Evolutionary conservation across 2,329 filamentous ascomycete species (phyloP), one percentile per base, ranked within the genome.

Genomic region (Ophiognomonia clavigignenti-juglandacearum): DNA sequence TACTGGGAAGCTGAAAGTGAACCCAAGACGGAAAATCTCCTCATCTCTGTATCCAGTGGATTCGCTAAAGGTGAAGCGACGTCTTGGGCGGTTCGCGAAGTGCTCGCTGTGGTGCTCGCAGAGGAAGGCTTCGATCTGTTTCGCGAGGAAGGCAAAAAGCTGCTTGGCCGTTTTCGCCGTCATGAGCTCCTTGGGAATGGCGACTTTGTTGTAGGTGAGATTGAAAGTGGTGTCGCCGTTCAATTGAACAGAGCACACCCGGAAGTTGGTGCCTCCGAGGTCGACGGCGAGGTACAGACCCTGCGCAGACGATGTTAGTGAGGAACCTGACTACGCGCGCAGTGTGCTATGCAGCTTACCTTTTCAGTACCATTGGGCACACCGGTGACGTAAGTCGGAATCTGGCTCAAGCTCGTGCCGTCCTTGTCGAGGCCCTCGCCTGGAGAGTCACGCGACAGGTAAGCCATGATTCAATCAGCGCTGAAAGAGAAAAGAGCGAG

Each of bases 351-450:
- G n/a, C 27, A 22, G 26, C 55, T 48, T 71, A 92, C 90, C 84
- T 96, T 95, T 71, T 98, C 93, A 4, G 91, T 96, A 59, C 93
- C 93, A 77, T 97, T 93, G 62, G 93, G 93, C 23, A 97, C 91
- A 29, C 82, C 85, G 1, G 93, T 97, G 56, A 98, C 92, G 68
- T 96, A 98, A 35, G 91, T 96, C 7, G 93, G 93, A 61, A 98
- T 97, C 72, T 97, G 93, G 70, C 87, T 92, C 72, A 98, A 70
- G 57, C 85, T 90, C 26, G 88, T 85, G 53, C 84, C 85, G 58
- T 91, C 82, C 59, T 84, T 82, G 51, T 80, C 71, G 56, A 97
- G 72, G 23, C 93, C 93, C 73, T 95, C 87, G 55, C 86, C 87
- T 91, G 57, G 27, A 32, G 7, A 44, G 37, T 43, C 19, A 45